These are phyloP conservation scores for Neurospora tetraspora DNA, from an alignment of 495 filamentous ascomycete species.

Conservation along the genomic window DNA sequence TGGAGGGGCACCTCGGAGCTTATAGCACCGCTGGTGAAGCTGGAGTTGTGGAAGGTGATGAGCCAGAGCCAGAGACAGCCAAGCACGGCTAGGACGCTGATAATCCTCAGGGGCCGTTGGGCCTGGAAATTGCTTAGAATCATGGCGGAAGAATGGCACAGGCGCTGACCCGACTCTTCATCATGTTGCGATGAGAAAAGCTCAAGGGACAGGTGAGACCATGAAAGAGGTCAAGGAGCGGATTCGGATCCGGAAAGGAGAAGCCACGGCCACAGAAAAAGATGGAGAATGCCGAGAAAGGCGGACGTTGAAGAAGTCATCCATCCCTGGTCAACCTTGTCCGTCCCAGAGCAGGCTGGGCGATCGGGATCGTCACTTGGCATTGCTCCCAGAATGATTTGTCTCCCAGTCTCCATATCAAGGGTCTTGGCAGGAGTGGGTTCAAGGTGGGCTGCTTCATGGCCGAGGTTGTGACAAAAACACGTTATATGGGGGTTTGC, in stretches of 20 bases:
- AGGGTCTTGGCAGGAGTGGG: background rate
- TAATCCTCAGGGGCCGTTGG: slow-evolving; percentile 8
- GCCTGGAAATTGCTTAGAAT: slow-evolving; percentile 3
- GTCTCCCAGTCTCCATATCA: background rate
- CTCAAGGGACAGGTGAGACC: background rate
- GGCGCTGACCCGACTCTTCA: background rate
- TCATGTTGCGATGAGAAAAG: background rate
- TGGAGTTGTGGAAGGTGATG: slow-evolving; percentile 2
- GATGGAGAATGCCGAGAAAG: background rate
- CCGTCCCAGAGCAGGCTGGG: background rate
- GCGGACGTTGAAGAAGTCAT: background rate
- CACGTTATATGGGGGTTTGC: too few relatives aligned
- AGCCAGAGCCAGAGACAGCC: slow-evolving; percentile 9
- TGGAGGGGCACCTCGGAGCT: background rate
- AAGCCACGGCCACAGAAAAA: background rate
- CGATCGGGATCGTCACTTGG: background rate
- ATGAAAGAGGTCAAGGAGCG: background rate
- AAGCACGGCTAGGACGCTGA: slow-evolving; percentile 5
- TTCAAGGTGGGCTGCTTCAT: background rate
- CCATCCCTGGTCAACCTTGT: background rate
- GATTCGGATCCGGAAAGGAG: background rate
- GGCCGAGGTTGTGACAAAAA: background rate
- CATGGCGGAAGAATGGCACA: slow-evolving; percentile 8
- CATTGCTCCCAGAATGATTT: background rate
- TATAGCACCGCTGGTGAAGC: slow-evolving; percentile 1